Conservation (phyloP, 208 protist species). For the Leishmania amazonensis region DNA sequence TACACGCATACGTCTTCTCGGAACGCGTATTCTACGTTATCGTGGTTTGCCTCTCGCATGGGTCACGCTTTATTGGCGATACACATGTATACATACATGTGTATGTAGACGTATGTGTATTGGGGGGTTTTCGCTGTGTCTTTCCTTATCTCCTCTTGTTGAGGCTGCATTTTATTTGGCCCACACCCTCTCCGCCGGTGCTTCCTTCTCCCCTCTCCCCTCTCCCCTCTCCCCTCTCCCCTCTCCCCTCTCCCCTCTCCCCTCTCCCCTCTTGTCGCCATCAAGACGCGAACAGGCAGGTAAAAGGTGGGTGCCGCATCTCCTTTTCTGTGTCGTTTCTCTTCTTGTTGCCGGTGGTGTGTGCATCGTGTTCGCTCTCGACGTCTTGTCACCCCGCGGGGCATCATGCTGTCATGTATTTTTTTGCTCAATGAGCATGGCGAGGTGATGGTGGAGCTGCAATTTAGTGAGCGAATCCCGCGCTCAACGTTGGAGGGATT, state of each 20-base stretch:
- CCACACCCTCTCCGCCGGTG: no score
- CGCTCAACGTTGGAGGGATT: slow-evolving; percentile 72
- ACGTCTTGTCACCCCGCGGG: background rate
- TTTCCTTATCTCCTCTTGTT: no score
- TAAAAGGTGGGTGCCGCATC: background rate
- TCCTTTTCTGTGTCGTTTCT: background rate
- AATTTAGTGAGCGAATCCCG: slow-evolving; percentile 76
- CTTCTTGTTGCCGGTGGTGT: no score
- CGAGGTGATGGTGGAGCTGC: slow-evolving; percentile 90
- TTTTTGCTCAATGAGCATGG: slow-evolving; percentile 77
- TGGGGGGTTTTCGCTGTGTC: background rate
- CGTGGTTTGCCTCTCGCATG: background rate
- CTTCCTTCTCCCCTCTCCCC: background rate
- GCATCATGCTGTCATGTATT: slow-evolving; percentile 68
- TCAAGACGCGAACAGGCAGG: background rate
- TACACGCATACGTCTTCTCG: background rate
- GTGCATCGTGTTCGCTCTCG: background rate
- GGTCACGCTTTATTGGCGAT: background rate
- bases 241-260: background rate
- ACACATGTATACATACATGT: no score
- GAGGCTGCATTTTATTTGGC: background rate
- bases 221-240: background rate
- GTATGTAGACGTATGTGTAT: no score
- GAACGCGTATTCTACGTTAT: background rate
- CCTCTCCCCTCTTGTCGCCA: background rate